phyloP scores from a whole-genome alignment of 2,329 filamentous ascomycete genomes.

The Verticillium dahliae region DNA sequence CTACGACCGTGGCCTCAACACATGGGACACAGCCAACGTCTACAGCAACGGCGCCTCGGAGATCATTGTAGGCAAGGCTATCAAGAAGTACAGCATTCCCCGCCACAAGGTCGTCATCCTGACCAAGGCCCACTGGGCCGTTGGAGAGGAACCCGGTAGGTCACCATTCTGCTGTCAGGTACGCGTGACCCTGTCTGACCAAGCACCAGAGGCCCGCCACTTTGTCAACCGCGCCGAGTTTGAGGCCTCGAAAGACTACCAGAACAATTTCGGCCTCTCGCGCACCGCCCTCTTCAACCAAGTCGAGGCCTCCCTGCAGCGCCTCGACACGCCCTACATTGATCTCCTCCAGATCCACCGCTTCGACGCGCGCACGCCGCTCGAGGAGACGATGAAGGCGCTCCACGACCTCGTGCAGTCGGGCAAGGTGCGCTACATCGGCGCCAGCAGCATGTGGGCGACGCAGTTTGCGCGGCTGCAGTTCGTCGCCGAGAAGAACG shows the following conservation, averaged over 20 bases:
- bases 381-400: slow-evolving; percentile 57
- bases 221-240: slow-evolving; percentile 15
- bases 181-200: background rate
- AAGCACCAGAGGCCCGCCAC: slow-evolving; percentile 9
- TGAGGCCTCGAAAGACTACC: slow-evolving; percentile 19
- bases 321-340: slow-evolving; percentile 50
- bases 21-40: slow-evolving; percentile 47
- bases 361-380: slow-evolving; percentile 41
- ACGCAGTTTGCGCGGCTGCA: slow-evolving; percentile 44
- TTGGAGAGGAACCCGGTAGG: slow-evolving; percentile 36
- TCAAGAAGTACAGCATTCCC: slow-evolving; percentile 52
- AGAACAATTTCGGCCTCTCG: slow-evolving; percentile 40
- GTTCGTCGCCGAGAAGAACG: slow-evolving; percentile 41
- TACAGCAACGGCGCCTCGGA: slow-evolving; percentile 53
- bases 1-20: slow-evolving; percentile 57
- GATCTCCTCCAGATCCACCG: slow-evolving; percentile 57
- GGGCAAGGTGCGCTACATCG: slow-evolving; percentile 51
- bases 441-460: slow-evolving; percentile 40
- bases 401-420: slow-evolving; percentile 52
- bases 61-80: slow-evolving; percentile 48
- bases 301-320: slow-evolving; percentile 50
- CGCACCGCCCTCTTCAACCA: slow-evolving; percentile 60
- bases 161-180: background rate
- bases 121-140: slow-evolving; percentile 46
- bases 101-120: slow-evolving; percentile 51